Percentiles rank a stretch among this genome's conserved stretches.
These are phyloP conservation scores for Rutstroemia sp. DNA, from an alignment of 2,329 filamentous ascomycete genomes.

Conservation along the genomic window DNA sequence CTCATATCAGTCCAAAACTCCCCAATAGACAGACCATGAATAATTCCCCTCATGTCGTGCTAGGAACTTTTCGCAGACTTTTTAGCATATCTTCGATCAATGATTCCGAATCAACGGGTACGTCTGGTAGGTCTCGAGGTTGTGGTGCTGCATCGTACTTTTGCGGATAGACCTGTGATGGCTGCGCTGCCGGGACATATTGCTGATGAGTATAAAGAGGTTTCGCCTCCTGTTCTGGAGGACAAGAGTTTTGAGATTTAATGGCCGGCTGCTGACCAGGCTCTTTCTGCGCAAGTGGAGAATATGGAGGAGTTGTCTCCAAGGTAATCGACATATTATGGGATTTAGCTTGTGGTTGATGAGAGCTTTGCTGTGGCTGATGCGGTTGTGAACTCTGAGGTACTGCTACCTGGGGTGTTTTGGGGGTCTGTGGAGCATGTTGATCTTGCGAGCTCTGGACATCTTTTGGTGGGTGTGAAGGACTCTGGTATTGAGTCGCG, in stretches of 20 bases:
- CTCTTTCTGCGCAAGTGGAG: background rate
- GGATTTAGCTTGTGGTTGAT: background rate
- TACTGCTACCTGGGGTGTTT: background rate
- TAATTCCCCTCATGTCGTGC: background rate
- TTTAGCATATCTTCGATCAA: slow-evolving; percentile 47
- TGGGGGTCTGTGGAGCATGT: background rate
- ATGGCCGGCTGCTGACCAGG: background rate
- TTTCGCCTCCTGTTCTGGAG: slow-evolving; percentile 9
- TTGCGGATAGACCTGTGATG: background rate
- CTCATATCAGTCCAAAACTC: background rate
- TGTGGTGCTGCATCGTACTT: slow-evolving; percentile 1
- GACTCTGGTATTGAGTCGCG: background rate
- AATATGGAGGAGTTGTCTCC: slow-evolving; percentile 6
- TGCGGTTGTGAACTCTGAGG: background rate
- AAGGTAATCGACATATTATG: background rate
- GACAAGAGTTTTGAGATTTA: slow-evolving; percentile 3
- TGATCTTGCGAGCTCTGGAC: background rate
- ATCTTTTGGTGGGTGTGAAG: background rate
- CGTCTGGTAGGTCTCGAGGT: slow-evolving; percentile 26
- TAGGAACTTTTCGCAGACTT: slow-evolving; percentile 36
- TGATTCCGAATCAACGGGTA: slow-evolving; percentile 28
- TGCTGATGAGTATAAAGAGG: slow-evolving; percentile 23
- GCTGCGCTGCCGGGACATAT: slow-evolving; percentile 13
- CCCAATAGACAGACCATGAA: background rate
- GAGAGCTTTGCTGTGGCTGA: background rate